These are phyloP conservation scores for Pythium periplocum DNA, from an alignment of 352 stramenopile species.

Conservation along the genomic window DNA sequence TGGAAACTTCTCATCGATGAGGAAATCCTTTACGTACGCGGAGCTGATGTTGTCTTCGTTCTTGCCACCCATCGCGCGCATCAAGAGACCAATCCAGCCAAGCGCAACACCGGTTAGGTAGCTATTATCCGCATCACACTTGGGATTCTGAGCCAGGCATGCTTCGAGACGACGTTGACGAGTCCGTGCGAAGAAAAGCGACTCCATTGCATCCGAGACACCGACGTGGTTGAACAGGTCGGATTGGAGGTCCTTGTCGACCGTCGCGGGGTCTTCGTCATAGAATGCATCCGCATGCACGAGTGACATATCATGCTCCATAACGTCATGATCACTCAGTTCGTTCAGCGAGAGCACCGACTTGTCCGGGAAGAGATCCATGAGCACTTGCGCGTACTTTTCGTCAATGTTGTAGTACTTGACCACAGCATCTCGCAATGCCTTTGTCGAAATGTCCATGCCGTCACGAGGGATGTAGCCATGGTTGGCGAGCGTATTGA, in stretches of 20 bases:
- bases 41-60: conserved; percentile 7
- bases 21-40: conserved; percentile 20
- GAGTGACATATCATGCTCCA: conserved; percentile 49
- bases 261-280: conserved; percentile 24
- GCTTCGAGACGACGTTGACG: conserved; percentile 1
- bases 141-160: conserved; percentile 2
- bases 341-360: conserved; percentile 28
- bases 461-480: conserved; percentile 34
- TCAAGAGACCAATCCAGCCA: conserved; percentile 1
- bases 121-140: conserved; percentile 1
- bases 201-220: not conserved
- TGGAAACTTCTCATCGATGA: conserved; percentile 32
- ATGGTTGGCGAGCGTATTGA: conserved; percentile 52
- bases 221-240: conserved; percentile 22
- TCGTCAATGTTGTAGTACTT: conserved; percentile 29
- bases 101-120: conserved; percentile 1
- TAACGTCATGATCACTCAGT: conserved; percentile 33
- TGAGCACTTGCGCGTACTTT: conserved; percentile 16
- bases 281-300: conserved; percentile 32
- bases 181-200: conserved; percentile 6
- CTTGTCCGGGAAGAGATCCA: conserved; percentile 15
- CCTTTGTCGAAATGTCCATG: conserved; percentile 26
- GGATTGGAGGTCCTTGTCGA: conserved; percentile 20
- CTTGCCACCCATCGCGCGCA: conserved; percentile 6
- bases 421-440: conserved; percentile 17